Conservation (phyloP, 345 rosid genomes). For the Citrus sp. region DNA sequence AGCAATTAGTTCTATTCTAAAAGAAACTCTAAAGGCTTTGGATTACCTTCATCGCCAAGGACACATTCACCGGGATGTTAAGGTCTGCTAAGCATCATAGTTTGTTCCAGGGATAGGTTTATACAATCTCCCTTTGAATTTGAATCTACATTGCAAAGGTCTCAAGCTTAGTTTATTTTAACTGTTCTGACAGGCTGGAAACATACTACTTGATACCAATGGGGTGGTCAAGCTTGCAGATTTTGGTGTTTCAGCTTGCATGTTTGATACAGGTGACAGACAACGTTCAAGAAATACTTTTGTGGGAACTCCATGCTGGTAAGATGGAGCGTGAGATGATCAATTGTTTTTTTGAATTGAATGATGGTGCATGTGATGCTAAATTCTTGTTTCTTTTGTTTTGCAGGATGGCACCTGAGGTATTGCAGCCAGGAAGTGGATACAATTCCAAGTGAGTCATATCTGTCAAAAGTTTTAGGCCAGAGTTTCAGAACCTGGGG, state of each 20-base stretch:
- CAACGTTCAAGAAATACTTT: conserved; percentile 95
- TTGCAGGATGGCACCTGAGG: conserved; percentile 99
- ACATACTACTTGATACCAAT: conserved; percentile 77
- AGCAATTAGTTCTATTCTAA: conserved; percentile 81
- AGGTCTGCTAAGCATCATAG: conserved; percentile 44
- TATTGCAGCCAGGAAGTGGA: conserved; percentile 96
- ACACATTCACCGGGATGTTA: conserved; percentile 97
- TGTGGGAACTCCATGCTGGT: conserved; percentile 99
- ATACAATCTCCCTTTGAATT: not conserved
- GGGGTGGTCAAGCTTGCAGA: conserved; percentile 95
- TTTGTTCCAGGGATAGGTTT: conserved; percentile 7
- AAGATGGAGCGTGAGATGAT: not conserved
- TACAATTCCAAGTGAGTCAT: conserved; percentile 92
- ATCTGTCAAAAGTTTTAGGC: not conserved
- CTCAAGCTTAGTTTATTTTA: conserved; percentile 6
- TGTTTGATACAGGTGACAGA: conserved; percentile 96
- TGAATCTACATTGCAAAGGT: not conserved
- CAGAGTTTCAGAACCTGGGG: not conserved
- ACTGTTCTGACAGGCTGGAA: conserved; percentile 74
- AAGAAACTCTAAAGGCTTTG: conserved; percentile 97
- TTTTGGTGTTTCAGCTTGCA: conserved; percentile 98
- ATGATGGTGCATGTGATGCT: not conserved
- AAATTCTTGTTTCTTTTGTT: conserved; percentile 12
- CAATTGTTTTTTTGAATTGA: not conserved
- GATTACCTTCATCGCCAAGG: conserved; percentile 97